Evolutionary conservation across 371 early-diverging fungal genomes (phyloP).

Genomic region (Syncephalastrum sp.): DNA sequence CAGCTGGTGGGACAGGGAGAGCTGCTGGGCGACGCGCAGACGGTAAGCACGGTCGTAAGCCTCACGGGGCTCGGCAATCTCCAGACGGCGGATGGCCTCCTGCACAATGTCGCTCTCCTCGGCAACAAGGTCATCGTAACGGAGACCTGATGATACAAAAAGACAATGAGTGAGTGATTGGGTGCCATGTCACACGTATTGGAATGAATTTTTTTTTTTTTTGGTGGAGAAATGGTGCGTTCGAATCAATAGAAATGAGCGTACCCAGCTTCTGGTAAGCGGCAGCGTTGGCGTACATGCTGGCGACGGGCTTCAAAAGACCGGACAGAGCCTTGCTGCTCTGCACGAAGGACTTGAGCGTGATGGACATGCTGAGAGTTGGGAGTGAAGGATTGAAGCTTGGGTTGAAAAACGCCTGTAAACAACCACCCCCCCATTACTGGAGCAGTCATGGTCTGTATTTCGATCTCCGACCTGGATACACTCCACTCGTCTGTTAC

Average conservation of each 20-base stretch:
- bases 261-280: constrained; percentile 82
- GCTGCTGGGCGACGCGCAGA: constrained; percentile 79
- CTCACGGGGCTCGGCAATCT: constrained; percentile 62
- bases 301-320: constrained; percentile 70
- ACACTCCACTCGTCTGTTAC: too few species aligned
- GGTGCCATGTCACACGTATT: background rate
- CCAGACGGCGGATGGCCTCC: constrained; percentile 88
- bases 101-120: constrained; percentile 83
- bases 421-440: too few species aligned
- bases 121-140: constrained; percentile 89
- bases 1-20: constrained; percentile 68
- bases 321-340: constrained; percentile 61
- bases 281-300: constrained; percentile 71
- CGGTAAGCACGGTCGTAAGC: constrained; percentile 81
- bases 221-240: background rate
- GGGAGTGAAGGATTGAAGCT: constrained; percentile 14
- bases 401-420: too few species aligned
- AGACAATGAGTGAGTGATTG: constrained; percentile 1
- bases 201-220: background rate
- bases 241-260: background rate
- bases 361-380: constrained; percentile 31
- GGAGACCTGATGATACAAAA: constrained; percentile 62
- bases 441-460: too few species aligned
- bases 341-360: constrained; percentile 55
- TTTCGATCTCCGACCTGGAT: too few species aligned